These are phyloP conservation scores for Odontarrhena argentea DNA, from an alignment of 345 rosid species.

Conservation along the genomic window DNA sequence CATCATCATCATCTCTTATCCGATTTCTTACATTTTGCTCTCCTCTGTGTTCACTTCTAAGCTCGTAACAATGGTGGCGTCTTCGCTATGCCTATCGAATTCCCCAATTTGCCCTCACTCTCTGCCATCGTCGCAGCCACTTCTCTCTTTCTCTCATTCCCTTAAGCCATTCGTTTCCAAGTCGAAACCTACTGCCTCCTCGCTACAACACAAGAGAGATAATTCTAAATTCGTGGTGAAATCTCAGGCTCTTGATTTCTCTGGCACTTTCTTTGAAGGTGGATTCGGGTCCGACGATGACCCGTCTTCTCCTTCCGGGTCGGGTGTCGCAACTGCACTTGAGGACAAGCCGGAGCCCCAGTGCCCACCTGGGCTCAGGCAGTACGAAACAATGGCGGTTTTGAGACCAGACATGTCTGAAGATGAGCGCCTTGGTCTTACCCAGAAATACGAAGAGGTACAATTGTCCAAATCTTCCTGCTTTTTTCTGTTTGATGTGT, in stretches of 20 bases:
- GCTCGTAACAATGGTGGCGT: constrained; percentile 53
- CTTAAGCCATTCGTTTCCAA: constrained; percentile 46
- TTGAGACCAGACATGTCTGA: constrained; percentile 97
- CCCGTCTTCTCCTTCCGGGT: constrained; percentile 51
- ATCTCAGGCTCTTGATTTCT: constrained; percentile 71
- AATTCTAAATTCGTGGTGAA: constrained; percentile 33
- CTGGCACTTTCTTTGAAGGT: constrained; percentile 80
- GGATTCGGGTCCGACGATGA: constrained; percentile 75
- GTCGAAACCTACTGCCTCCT: constrained; percentile 34
- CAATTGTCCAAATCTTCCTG: neutral
- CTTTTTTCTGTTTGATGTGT: neutral
- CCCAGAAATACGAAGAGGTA: constrained; percentile 99
- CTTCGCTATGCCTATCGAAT: constrained; percentile 47
- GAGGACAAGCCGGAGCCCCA: constrained; percentile 80
- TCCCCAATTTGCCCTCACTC: constrained; percentile 44
- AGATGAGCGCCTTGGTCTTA: constrained; percentile 79
- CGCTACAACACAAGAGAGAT: constrained; percentile 28
- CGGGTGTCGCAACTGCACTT: constrained; percentile 50
- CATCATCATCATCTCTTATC: constrained; percentile 43
- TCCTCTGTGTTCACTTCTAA: constrained; percentile 16
- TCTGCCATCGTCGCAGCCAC: constrained; percentile 44
- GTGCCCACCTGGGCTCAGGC: constrained; percentile 92
- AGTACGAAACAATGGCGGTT: constrained; percentile 85
- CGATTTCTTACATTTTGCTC: constrained; percentile 6
- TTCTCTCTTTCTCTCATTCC: constrained; percentile 49